Evolutionary conservation across 2,329 filamentous ascomycete species (phyloP).

Genomic region (Fusarium robinianum): DNA sequence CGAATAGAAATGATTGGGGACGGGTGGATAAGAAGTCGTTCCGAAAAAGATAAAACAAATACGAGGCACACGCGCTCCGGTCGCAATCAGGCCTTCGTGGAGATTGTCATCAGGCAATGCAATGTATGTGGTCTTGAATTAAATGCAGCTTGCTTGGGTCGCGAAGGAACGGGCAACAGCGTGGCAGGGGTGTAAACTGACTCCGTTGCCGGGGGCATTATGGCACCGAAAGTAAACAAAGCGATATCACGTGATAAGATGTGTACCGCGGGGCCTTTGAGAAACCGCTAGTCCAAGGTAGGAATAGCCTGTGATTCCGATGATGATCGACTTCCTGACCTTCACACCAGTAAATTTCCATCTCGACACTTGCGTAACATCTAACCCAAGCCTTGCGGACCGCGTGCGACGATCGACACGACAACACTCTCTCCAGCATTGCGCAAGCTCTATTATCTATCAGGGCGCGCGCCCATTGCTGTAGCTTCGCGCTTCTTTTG

Average conservation of each 20-base stretch:
- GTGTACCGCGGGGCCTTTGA: not conserved
- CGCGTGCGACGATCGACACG: conserved; percentile 8
- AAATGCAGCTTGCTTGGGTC: conserved; percentile 14
- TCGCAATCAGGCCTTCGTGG: conserved; percentile 31
- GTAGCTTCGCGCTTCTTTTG: not conserved
- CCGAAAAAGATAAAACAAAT: conserved; percentile 24
- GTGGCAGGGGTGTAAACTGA: conserved; percentile 24
- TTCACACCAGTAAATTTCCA: conserved; percentile 11
- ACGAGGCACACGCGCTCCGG: conserved; percentile 31
- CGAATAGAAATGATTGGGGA: conserved; percentile 9
- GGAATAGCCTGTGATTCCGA: no score
- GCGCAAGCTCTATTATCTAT: not conserved
- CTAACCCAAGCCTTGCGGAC: conserved; percentile 9
- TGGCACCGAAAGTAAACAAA: conserved; percentile 38
- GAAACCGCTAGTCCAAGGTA: conserved; percentile 17
- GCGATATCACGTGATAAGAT: conserved; percentile 27
- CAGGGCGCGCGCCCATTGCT: not conserved
- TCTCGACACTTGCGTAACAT: conserved; percentile 5
- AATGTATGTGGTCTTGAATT: conserved; percentile 27
- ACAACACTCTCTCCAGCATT: not conserved
- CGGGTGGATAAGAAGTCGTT: conserved; percentile 6
- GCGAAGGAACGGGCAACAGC: conserved; percentile 23
- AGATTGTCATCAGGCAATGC: conserved; percentile 34
- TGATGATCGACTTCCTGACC: conserved; percentile 5
- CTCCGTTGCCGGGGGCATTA: conserved; percentile 37